Percentiles rank a stretch among this genome's conserved stretches.
Conservation (phyloP, 2,329 filamentous ascomycete genomes). For the Tricladium varicosporioides region DNA sequence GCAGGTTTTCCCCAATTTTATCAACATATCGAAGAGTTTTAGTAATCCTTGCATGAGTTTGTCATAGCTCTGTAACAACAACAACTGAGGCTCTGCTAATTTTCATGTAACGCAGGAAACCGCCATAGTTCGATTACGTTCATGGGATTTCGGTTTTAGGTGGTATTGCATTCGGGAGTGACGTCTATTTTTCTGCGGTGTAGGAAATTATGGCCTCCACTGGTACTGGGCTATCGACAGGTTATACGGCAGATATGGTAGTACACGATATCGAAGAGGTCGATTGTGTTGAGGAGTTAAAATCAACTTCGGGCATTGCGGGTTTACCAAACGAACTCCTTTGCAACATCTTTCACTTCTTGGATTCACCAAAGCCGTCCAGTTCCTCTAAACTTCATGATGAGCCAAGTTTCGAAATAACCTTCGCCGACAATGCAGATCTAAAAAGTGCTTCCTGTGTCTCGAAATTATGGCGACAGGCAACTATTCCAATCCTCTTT, state of each 20-base stretch:
- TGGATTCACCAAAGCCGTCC: slow-evolving; percentile 47
- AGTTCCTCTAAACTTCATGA: slow-evolving; percentile 42
- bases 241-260: too few species aligned
- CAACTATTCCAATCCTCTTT: slow-evolving; percentile 56
- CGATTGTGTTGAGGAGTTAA: too few species aligned
- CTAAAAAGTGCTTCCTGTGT: slow-evolving; percentile 58
- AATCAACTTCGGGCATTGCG: slow-evolving; percentile 16
- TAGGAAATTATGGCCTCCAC: too few species aligned
- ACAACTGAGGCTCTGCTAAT: not conserved
- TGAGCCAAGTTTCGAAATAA: slow-evolving; percentile 46
- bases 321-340: slow-evolving; percentile 61
- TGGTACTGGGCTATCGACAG: too few species aligned
- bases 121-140: too few species aligned
- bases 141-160: too few species aligned
- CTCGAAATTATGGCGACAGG: slow-evolving; percentile 50
- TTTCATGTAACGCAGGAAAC: not conserved
- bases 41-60: not conserved
- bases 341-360: slow-evolving; percentile 52
- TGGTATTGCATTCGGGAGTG: too few species aligned
- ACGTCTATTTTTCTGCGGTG: too few species aligned
- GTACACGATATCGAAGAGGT: too few species aligned
- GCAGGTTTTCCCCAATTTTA: not conserved
- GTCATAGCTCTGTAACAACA: not conserved
- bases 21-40: not conserved
- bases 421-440: slow-evolving; percentile 35